Percentiles rank a stretch among this genome's conserved stretches.
phyloP scores from a whole-genome alignment of 1,284 basidiomycete genomes.

The Amylostereum areolatum region DNA sequence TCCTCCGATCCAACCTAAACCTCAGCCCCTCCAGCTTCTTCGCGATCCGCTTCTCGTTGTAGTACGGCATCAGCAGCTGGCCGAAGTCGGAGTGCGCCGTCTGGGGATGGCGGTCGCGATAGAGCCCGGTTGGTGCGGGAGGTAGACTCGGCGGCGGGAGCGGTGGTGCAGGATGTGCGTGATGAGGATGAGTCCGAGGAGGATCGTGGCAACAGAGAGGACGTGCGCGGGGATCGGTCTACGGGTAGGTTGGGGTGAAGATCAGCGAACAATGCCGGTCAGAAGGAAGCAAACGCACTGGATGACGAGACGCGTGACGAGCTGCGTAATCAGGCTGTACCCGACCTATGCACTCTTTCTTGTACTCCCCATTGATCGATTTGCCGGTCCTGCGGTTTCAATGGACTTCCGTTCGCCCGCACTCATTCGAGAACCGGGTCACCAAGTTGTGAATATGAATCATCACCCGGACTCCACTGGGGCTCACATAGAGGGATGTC shows the following conservation, averaged over 20 bases:
- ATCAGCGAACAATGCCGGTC: conserved; percentile 1
- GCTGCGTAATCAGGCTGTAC: conserved; percentile 33
- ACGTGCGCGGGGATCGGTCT: conserved; percentile 45
- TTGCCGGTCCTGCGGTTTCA: no score
- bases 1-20: conserved; percentile 53
- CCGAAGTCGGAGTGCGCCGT: conserved; percentile 60
- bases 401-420: no score
- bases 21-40: conserved; percentile 51
- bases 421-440: no score
- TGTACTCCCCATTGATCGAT: no score
- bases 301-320: conserved; percentile 44
- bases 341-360: no score
- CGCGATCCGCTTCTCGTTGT: conserved; percentile 66
- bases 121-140: conserved; percentile 53
- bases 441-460: no score
- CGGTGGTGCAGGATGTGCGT: conserved; percentile 40
- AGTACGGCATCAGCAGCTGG: conserved; percentile 58
- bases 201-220: conserved; percentile 33
- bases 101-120: conserved; percentile 49
- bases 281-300: conserved; percentile 43
- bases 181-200: conserved; percentile 42
- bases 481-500: no score
- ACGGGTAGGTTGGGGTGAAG: conserved; percentile 2
- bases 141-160: conserved; percentile 41
- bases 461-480: no score